Conservation (phyloP, 2,329 filamentous ascomycete species). For the Myotisia sp. region DNA sequence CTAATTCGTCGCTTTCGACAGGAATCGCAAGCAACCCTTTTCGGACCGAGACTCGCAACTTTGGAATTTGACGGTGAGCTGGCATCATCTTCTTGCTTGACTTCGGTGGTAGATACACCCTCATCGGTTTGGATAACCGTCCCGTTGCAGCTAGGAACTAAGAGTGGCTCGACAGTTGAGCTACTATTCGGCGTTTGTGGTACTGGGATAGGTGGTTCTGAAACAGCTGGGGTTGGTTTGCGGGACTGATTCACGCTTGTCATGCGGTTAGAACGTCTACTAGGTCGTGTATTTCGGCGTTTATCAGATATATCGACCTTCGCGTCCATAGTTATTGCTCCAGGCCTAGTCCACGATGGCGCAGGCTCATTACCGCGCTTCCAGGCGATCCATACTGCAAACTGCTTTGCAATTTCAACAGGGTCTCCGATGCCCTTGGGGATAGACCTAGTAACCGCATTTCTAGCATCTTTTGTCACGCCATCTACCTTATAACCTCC, state of each 20-base stretch:
- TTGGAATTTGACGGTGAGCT: conserved; percentile 7
- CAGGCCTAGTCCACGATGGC: conserved; percentile 47
- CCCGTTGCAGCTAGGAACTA: conserved; percentile 16
- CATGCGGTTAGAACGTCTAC: conserved; percentile 44
- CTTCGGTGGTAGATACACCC: conserved; percentile 11
- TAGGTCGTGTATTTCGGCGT: conserved; percentile 41
- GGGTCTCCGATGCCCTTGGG: conserved; percentile 49
- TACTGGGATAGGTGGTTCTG: conserved; percentile 1
- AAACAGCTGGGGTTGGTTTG: not conserved
- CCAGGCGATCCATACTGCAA: conserved; percentile 54
- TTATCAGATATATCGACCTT: conserved; percentile 38
- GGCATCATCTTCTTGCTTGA: conserved; percentile 17
- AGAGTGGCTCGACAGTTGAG: conserved; percentile 7
- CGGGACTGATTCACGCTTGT: conserved; percentile 22
- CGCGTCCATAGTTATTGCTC: conserved; percentile 38
- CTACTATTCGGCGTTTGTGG: conserved; percentile 4
- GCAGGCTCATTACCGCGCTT: conserved; percentile 51
- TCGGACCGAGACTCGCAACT: conserved; percentile 44
- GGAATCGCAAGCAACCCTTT: conserved; percentile 46
- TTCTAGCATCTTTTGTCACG: conserved; percentile 43
- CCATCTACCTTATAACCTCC: conserved; percentile 45
- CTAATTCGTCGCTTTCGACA: conserved; percentile 48
- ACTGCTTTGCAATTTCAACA: conserved; percentile 43
- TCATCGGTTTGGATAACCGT: conserved; percentile 15
- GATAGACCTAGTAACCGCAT: conserved; percentile 48